Base-by-base conservation (phyloP, 768 basidiomycete species). In the Gloeopeniophorella convolvens region DNA sequence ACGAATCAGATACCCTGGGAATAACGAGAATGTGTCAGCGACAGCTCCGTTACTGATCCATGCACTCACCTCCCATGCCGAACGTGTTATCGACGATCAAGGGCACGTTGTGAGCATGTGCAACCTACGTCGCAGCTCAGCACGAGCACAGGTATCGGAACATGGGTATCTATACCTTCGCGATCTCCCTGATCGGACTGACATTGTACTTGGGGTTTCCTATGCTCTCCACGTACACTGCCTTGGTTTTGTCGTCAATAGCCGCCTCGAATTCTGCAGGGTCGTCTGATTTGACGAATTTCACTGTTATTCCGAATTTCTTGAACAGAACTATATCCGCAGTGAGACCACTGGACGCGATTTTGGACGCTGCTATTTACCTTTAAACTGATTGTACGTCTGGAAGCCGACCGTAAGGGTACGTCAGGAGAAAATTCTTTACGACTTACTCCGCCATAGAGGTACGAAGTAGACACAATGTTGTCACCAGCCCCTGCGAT, bases 21-120 rank as follows among this genome's bases (percentile, higher is more conserved):
- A 15, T 16, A 33, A 44, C 10, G 12, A n/a, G 15, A 4, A 16
- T 27, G 12, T 4, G 24, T 57, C 28, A 42, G 43, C 20, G 28
- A 10, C 11, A 2, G 11, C 23, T 20, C 4, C 16, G 10, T 27
- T 27, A 6, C 33, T 23, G 21, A 12, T 11, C 6, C 12, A 5
- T 53, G 59, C 8, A 54, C 35, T 30, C 34, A 63, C 77, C 82
- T 58, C 82, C 84, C 67, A 82, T 80, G 36, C 83, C 86, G 54
- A 86, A 85, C 5, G 83, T 88, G 60, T 87, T 89, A 60, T 89
- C 86, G 0, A 90, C 87, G 40, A 90, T 80, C 36, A 91, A 69
- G 1, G 89, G 89, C 20, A 90, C 83, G 0, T 75, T 74, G 59
- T 82, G 70, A 27, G 75, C 73, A 59, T 88, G 87, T 1, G 89